Evolutionary conservation across 352 stramenopile genomes (phyloP).

Genomic region (Phytopythium vexans): DNA sequence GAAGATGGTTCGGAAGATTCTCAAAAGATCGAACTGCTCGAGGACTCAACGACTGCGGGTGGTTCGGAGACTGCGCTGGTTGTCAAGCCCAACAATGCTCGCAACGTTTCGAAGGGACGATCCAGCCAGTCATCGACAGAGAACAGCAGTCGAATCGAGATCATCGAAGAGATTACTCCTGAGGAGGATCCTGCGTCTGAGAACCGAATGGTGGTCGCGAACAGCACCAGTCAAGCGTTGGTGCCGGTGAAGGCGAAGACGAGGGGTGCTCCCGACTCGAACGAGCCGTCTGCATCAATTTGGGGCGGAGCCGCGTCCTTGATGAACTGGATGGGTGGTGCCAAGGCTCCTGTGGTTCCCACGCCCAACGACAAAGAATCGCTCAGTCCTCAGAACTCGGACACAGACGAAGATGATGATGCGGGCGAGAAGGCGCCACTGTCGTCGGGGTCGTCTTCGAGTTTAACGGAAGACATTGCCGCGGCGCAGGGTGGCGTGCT

Average conservation of each 20-base stretch:
- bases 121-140: constrained; percentile 1
- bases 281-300: constrained; percentile 15
- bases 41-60: constrained; percentile 10
- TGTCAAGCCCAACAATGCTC: constrained; percentile 4
- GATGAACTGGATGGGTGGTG: constrained; percentile 61
- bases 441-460: constrained; percentile 55
- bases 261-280: constrained; percentile 8
- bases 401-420: constrained; percentile 75
- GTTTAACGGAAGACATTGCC: constrained; percentile 45
- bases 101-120: background rate
- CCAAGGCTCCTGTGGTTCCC: constrained; percentile 32
- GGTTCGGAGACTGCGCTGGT: constrained; percentile 5
- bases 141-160: constrained; percentile 14
- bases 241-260: constrained; percentile 22
- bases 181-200: constrained; percentile 33
- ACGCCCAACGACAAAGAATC: constrained; percentile 19
- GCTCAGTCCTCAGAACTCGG: constrained; percentile 62
- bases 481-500: constrained; percentile 60
- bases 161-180: constrained; percentile 31
- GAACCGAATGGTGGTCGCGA: constrained; percentile 42
- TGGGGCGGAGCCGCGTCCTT: constrained; percentile 42
- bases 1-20: constrained; percentile 27
- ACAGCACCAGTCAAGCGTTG: constrained; percentile 13
- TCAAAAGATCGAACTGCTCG: constrained; percentile 40
- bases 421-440: constrained; percentile 41